Evolutionary conservation across 2,329 filamentous ascomycete genomes (phyloP).

Genomic region (Blastomyces silverae): DNA sequence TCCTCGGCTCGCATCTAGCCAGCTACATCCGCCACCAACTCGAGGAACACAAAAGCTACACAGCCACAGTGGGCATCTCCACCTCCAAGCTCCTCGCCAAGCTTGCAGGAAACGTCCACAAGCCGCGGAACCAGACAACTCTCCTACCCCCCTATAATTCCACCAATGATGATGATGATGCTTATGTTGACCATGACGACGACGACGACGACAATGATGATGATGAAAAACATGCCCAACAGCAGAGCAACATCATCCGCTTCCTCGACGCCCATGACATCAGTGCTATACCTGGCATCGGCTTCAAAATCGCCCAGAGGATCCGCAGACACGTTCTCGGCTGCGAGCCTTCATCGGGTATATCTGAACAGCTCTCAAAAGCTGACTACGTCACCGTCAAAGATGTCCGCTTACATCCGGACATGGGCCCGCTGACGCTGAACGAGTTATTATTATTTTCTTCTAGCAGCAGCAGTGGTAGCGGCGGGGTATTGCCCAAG

Average conservation of each 20-base stretch:
- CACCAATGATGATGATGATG: conserved; percentile 3
- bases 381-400: conserved; percentile 57
- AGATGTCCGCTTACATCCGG: conserved; percentile 57
- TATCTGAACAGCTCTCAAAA: conserved; percentile 31
- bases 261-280: conserved; percentile 75
- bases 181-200: conserved; percentile 12
- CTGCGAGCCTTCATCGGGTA: conserved; percentile 32
- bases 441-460: conserved; percentile 53
- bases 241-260: conserved; percentile 45
- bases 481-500: conserved; percentile 58
- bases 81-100: conserved; percentile 84
- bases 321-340: conserved; percentile 56
- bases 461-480: neutral
- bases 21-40: conserved; percentile 64
- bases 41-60: conserved; percentile 72
- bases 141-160: conserved; percentile 59
- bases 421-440: conserved; percentile 58
- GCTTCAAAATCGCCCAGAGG: conserved; percentile 66
- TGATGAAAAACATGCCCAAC: neutral
- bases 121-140: conserved; percentile 81
- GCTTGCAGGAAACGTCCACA: conserved; percentile 73
- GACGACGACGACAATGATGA: neutral
- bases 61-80: conserved; percentile 77
- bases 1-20: conserved; percentile 75
- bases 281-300: conserved; percentile 77